These are phyloP conservation scores for Colletotrichum sp. DNA, from an alignment of 2,329 filamentous ascomycete species.

Conservation along the genomic window DNA sequence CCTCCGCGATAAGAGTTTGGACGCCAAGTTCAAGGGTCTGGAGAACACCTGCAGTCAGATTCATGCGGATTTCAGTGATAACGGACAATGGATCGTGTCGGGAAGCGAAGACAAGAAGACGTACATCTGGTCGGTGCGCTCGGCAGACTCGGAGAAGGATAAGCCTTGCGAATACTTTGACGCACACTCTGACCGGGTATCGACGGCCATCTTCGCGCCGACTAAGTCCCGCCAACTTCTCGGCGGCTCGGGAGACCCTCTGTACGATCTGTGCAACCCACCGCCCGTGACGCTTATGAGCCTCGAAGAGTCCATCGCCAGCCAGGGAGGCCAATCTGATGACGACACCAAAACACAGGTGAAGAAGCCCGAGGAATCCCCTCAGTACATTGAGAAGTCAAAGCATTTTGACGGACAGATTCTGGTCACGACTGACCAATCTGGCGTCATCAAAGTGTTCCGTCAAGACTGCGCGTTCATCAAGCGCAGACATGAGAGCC, in stretches of 20 bases:
- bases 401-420: constrained; percentile 85
- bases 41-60: constrained; percentile 93
- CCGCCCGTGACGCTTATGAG: constrained; percentile 85
- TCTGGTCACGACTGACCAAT: constrained; percentile 88
- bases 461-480: constrained; percentile 88
- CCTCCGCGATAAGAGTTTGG: constrained; percentile 81
- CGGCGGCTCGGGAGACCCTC: constrained; percentile 82
- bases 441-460: constrained; percentile 91
- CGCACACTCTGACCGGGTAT: constrained; percentile 87
- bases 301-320: constrained; percentile 63
- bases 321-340: constrained; percentile 42
- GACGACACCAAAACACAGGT: constrained; percentile 32
- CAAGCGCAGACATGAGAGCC: constrained; percentile 77
- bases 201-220: constrained; percentile 86
- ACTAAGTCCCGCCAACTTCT: constrained; percentile 78
- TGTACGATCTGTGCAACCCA: constrained; percentile 97
- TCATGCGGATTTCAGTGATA: constrained; percentile 85
- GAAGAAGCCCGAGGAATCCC: constrained; percentile 68
- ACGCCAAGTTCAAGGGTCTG: constrained; percentile 90
- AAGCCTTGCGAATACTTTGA: constrained; percentile 92
- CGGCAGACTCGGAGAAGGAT: constrained; percentile 69
- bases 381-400: constrained; percentile 78
- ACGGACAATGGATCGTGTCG: constrained; percentile 85
- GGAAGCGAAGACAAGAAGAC: constrained; percentile 91
- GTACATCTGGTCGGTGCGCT: constrained; percentile 84